A percentile compares a stretch with the other conserved stretches of the same genome.
These are phyloP conservation scores for Hypoxylon intermedium DNA, from an alignment of 495 filamentous ascomycete genomes.

Conservation along the genomic window DNA sequence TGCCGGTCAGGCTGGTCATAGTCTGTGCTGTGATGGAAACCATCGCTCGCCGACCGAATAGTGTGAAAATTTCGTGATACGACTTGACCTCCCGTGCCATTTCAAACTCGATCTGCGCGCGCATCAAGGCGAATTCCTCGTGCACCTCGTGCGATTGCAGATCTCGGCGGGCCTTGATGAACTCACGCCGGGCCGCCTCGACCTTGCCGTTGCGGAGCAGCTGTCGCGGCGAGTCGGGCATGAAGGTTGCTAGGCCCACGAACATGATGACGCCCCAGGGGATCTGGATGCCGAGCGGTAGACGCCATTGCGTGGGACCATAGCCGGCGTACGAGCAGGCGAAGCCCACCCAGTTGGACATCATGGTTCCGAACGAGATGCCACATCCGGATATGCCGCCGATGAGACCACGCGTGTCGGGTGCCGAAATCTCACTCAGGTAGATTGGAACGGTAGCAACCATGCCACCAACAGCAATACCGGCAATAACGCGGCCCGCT, in stretches of 20 bases:
- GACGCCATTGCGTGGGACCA: conserved; percentile 62
- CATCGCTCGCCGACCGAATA: conserved; percentile 60
- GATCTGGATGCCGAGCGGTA: conserved; percentile 65
- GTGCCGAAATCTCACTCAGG: conserved; percentile 64
- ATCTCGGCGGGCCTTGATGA: conserved; percentile 57
- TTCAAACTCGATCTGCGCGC: conserved; percentile 66
- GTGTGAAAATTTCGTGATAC: conserved; percentile 58
- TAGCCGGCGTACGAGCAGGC: conserved; percentile 64
- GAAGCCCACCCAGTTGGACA: conserved; percentile 65
- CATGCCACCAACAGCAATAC: conserved; percentile 62
- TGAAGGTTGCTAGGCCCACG: conserved; percentile 61
- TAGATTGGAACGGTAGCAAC: conserved; percentile 66
- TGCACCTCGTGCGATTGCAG: conserved; percentile 55
- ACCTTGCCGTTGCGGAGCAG: conserved; percentile 61
- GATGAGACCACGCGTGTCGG: conserved; percentile 61
- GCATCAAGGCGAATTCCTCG: conserved; percentile 63
- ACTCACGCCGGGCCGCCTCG: conserved; percentile 59
- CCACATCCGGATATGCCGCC: conserved; percentile 66
- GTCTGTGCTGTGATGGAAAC: conserved; percentile 66
- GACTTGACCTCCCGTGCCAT: conserved; percentile 63
- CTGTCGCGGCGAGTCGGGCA: conserved; percentile 65
- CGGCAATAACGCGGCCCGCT: conserved; percentile 62
- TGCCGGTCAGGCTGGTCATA: conserved; percentile 64
- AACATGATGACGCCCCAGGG: conserved; percentile 68
- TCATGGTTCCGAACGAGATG: conserved; percentile 65